These are phyloP conservation scores for Pythium inflatum DNA, from an alignment of 352 stramenopile species.

Conservation along the genomic window DNA sequence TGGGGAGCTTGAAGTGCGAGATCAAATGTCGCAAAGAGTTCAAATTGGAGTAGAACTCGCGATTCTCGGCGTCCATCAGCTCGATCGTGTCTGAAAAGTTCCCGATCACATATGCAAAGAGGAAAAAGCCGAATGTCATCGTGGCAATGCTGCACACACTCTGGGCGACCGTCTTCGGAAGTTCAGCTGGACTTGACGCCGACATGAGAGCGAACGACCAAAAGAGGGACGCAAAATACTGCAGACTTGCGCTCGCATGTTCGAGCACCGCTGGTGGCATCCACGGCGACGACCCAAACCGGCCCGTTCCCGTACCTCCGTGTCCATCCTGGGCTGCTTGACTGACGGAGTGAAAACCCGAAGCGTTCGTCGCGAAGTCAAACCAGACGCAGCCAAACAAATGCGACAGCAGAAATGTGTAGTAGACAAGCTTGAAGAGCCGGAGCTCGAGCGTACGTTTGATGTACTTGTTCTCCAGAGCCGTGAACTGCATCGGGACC, in stretches of 20 bases:
- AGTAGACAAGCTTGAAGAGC: constrained; percentile 79
- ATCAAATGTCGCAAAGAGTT: constrained; percentile 59
- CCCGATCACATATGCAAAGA: constrained; percentile 75
- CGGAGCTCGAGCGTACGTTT: constrained; percentile 66
- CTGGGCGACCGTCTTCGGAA: constrained; percentile 55
- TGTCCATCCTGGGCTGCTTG: neutral
- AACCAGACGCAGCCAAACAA: constrained; percentile 67
- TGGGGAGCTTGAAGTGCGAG: constrained; percentile 55
- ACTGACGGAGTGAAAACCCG: constrained; percentile 19
- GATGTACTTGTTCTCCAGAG: constrained; percentile 64
- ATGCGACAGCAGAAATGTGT: constrained; percentile 67
- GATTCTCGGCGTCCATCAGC: constrained; percentile 71
- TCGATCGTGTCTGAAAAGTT: constrained; percentile 75
- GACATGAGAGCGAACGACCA: constrained; percentile 78
- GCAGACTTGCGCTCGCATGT: constrained; percentile 34
- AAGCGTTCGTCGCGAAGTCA: constrained; percentile 48
- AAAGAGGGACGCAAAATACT: constrained; percentile 69
- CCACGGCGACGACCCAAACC: constrained; percentile 38
- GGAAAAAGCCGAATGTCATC: constrained; percentile 69
- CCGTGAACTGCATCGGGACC: constrained; percentile 53
- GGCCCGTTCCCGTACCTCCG: too few relatives aligned
- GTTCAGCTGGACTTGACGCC: constrained; percentile 50
- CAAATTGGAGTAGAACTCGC: constrained; percentile 61
- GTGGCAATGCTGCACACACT: constrained; percentile 60
- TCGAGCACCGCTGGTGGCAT: constrained; percentile 40